Conservation (phyloP, 1,284 basidiomycete species). For the Austroboletus niveus region DNA sequence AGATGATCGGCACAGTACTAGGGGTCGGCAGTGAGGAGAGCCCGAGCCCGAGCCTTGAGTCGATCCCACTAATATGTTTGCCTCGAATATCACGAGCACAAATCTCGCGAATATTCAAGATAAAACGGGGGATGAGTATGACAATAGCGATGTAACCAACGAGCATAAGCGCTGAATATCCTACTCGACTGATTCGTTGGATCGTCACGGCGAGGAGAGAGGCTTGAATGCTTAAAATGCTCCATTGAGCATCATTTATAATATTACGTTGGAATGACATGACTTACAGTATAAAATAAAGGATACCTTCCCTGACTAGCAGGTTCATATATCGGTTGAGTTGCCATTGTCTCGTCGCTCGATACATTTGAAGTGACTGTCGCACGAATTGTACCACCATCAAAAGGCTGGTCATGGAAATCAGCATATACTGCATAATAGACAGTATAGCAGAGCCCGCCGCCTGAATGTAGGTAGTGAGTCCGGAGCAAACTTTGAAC, state of each 20-base stretch:
- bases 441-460: no score
- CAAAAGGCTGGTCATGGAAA: neutral
- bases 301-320: neutral
- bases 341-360: neutral
- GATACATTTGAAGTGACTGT: neutral
- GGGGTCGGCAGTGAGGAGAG: neutral
- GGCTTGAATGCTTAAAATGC: no score
- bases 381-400: neutral
- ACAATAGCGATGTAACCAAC: neutral
- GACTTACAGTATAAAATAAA: neutral
- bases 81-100: neutral
- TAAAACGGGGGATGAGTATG: neutral
- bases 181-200: no score
- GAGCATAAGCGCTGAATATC: no score
- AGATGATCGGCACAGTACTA: neutral
- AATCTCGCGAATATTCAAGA: neutral
- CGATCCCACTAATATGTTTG: neutral
- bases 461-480: no score
- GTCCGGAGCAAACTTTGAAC: no score
- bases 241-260: no score
- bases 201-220: no score
- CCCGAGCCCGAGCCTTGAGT: neutral
- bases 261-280: no score
- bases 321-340: neutral
- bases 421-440: neutral